These are phyloP conservation scores for Bretschneidera sinensis DNA, from an alignment of 345 rosid genomes.

Conservation along the genomic window DNA sequence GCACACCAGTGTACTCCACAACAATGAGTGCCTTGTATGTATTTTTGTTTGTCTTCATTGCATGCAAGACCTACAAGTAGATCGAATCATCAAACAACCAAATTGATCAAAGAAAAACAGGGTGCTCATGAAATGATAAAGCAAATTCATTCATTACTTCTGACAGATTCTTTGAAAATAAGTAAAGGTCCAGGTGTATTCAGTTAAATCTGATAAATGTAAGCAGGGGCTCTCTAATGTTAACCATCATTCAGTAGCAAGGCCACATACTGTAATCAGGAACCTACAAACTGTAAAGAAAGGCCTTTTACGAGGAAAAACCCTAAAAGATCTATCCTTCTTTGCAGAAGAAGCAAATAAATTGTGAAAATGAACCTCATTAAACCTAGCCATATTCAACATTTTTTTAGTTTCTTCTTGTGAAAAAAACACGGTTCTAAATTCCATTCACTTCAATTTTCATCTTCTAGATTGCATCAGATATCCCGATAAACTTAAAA, in stretches of 20 bases:
- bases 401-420: background rate
- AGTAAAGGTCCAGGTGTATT: no score
- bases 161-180: no score
- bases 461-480: no score
- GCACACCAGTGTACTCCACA: conserved; percentile 81
- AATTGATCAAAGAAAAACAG: background rate
- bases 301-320: no score
- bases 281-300: no score
- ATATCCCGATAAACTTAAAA: no score
- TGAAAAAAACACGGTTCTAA: background rate
- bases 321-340: no score
- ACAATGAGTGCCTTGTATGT: conserved; percentile 68
- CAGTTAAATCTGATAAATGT: no score
- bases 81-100: conserved; percentile 9
- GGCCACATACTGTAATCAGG: no score
- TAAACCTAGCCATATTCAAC: background rate
- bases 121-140: background rate
- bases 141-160: background rate
- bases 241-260: no score
- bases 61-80: conserved; percentile 52
- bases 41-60: conserved; percentile 60
- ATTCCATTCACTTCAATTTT: no score
- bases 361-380: background rate
- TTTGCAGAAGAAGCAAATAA: background rate
- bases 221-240: no score